A percentile compares a stretch with the other conserved stretches of the same genome.
Evolutionary conservation across 129 eudicot species (phyloP).

Genomic region (Pseudognaphalium luteoalbum): DNA sequence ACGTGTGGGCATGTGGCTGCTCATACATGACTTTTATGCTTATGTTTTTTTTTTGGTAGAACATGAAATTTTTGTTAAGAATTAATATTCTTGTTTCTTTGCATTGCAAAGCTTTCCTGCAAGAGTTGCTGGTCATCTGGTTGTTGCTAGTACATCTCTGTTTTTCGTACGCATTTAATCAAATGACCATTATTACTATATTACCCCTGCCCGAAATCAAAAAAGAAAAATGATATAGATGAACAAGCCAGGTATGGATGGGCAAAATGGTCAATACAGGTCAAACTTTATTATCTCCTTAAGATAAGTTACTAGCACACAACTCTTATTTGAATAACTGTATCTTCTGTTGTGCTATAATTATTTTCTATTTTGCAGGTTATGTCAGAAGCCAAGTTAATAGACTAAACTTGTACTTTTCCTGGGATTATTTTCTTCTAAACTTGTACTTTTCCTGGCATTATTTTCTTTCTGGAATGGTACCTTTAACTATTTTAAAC

Average conservation of each 20-base stretch:
- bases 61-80: slow-evolving; percentile 19
- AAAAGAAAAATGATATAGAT: not conserved
- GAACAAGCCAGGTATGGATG: not conserved
- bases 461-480: too few species aligned
- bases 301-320: too few species aligned
- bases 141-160: slow-evolving; percentile 17
- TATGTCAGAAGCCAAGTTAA: not conserved
- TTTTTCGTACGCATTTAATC: slow-evolving; percentile 1
- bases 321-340: not conserved
- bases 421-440: too few species aligned
- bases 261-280: not conserved
- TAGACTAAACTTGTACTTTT: not conserved
- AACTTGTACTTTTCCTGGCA: too few species aligned
- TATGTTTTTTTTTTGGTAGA: slow-evolving; percentile 26
- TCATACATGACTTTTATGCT: slow-evolving; percentile 4
- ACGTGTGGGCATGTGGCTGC: slow-evolving; percentile 25
- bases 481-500: not conserved
- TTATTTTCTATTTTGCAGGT: not conserved
- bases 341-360: not conserved
- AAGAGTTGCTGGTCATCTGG: slow-evolving; percentile 53
- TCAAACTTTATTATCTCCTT: too few species aligned
- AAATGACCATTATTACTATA: not conserved
- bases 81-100: slow-evolving; percentile 28
- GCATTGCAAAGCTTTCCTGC: slow-evolving; percentile 67
- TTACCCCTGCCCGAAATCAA: not conserved